A percentile compares a stretch with the other conserved stretches of the same genome.
Evolutionary conservation across 768 basidiomycete species (phyloP).

Genomic region (Mycena filopes): DNA sequence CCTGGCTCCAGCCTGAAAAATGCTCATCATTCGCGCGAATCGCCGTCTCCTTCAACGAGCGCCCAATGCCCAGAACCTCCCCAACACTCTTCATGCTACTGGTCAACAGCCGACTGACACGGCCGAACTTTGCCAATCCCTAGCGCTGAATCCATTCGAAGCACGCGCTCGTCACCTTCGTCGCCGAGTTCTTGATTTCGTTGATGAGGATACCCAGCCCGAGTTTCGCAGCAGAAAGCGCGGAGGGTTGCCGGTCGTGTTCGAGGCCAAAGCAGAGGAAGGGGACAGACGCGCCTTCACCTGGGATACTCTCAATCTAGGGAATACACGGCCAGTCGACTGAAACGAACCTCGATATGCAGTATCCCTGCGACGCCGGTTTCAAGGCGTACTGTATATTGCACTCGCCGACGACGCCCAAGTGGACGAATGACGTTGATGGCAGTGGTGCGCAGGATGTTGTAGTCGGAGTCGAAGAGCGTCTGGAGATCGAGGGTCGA

Average conservation of each 20-base stretch:
- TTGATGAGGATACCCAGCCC: conserved; percentile 97
- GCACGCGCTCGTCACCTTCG: conserved; percentile 95
- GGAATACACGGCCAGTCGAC: background rate
- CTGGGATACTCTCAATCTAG: conserved; percentile 38
- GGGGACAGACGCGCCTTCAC: conserved; percentile 98
- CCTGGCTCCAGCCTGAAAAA: conserved; percentile 93
- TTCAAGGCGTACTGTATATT: conserved; percentile 99
- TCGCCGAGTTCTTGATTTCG: conserved; percentile 97
- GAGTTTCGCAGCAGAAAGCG: conserved; percentile 96
- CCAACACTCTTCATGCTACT: conserved; percentile 99
- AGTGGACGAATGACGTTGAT: conserved; percentile 99
- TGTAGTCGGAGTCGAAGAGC: conserved; percentile 98
- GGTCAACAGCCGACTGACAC: conserved; percentile 90
- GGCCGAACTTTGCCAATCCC: conserved; percentile 98
- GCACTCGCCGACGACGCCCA: conserved; percentile 97
- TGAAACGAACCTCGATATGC: conserved; percentile 93
- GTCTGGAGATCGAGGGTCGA: no score
- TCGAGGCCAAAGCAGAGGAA: conserved; percentile 98
- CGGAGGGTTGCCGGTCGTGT: conserved; percentile 98
- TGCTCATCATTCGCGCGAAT: conserved; percentile 96
- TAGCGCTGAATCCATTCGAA: conserved; percentile 99
- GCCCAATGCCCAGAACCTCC: conserved; percentile 98
- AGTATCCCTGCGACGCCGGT: conserved; percentile 94
- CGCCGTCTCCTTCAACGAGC: conserved; percentile 99
- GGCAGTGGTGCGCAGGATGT: conserved; percentile 98